Evolutionary conservation across 345 rosid genomes (phyloP).

Genomic region (Geranium rotundifolium): DNA sequence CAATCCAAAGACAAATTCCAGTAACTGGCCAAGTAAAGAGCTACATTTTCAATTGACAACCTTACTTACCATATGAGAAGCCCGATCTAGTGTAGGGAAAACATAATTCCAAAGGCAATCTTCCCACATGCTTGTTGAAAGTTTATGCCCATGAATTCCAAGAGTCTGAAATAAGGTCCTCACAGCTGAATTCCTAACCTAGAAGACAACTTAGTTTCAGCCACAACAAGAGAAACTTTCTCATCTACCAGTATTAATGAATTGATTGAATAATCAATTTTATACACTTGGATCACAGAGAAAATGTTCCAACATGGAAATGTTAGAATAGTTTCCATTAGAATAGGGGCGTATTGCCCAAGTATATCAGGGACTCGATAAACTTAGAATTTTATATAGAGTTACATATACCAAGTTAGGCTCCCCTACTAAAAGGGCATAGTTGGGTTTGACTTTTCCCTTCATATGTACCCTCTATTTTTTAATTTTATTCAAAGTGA

Average conservation of each 20-base stretch:
- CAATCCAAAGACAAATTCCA: slow-evolving; percentile 15
- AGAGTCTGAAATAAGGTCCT: slow-evolving; percentile 90
- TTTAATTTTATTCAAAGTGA: too few species aligned
- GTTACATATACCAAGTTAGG: too few species aligned
- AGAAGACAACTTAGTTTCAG: slow-evolving; percentile 12
- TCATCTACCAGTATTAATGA: too few species aligned
- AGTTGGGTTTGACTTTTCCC: too few species aligned
- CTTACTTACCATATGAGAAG: slow-evolving; percentile 72
- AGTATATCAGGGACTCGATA: too few species aligned
- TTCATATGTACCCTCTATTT: too few species aligned
- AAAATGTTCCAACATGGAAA: background rate
- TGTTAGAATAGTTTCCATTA: too few species aligned
- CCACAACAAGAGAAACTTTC: background rate
- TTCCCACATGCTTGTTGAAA: slow-evolving; percentile 93
- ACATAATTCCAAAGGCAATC: slow-evolving; percentile 96
- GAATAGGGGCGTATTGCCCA: too few species aligned
- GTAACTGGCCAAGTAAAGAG: slow-evolving; percentile 8
- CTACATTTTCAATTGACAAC: slow-evolving; percentile 5
- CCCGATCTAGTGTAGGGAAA: slow-evolving; percentile 78
- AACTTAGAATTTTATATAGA: too few species aligned
- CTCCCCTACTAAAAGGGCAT: too few species aligned
- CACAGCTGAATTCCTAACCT: slow-evolving; percentile 97
- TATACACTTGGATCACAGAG: background rate
- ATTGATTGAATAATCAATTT: background rate
- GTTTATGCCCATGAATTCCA: slow-evolving; percentile 87